A percentile compares a stretch with the other conserved stretches of the same genome.
phyloP scores from a whole-genome alignment of 140 eudicot species.

The Flaveria floridana region DNA sequence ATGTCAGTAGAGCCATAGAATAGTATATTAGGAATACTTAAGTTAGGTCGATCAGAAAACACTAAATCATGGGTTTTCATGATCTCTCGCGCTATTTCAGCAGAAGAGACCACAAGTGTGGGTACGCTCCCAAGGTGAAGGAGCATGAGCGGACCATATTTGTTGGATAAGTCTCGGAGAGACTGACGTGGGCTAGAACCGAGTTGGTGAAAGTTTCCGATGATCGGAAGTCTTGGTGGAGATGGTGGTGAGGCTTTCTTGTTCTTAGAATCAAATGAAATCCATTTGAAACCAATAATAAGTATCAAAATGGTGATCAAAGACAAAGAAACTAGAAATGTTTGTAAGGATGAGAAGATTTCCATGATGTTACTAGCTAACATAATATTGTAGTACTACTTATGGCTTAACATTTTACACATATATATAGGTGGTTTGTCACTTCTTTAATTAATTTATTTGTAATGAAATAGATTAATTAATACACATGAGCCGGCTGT shows the following conservation, averaged over 20 bases:
- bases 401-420: not conserved
- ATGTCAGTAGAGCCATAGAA: slow-evolving; percentile 9
- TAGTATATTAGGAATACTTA: slow-evolving; percentile 22
- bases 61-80: slow-evolving; percentile 36
- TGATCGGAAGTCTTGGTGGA: not conserved
- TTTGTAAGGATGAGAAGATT: slow-evolving; percentile 9
- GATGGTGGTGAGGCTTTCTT: not conserved
- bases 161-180: not conserved
- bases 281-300: slow-evolving; percentile 9
- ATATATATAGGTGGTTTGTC: not conserved
- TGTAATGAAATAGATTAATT: no score
- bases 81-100: slow-evolving; percentile 31
- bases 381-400: not conserved
- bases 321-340: not conserved
- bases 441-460: no score
- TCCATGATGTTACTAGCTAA: slow-evolving; percentile 1
- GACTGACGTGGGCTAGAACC: not conserved
- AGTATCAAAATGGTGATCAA: not conserved
- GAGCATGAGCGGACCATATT: slow-evolving; percentile 1
- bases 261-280: not conserved
- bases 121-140: slow-evolving; percentile 29
- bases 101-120: slow-evolving; percentile 29
- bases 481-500: not conserved
- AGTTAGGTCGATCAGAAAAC: slow-evolving; percentile 22
- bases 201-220: slow-evolving; percentile 9